Percentiles rank a stretch among this genome's conserved stretches.
phyloP scores from a whole-genome alignment of 2,329 filamentous ascomycete genomes.

The Cytospora paraplurivora region DNA sequence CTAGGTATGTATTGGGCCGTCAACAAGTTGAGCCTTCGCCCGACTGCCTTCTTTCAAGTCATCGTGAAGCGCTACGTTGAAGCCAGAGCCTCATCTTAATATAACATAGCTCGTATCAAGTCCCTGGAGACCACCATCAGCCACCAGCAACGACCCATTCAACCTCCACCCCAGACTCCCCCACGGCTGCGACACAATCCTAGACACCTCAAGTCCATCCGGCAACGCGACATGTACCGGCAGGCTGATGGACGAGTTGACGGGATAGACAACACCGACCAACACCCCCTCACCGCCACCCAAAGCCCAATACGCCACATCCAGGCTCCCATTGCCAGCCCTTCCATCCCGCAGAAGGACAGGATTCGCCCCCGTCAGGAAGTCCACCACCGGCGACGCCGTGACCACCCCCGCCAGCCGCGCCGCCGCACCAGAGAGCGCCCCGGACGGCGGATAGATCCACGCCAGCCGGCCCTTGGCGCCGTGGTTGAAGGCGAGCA shows the following conservation, averaged over 20 bases:
- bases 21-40: too few relatives aligned
- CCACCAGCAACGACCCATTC: constrained; percentile 24
- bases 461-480: constrained; percentile 47
- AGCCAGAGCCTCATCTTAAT: constrained; percentile 3
- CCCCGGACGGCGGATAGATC: constrained; percentile 46
- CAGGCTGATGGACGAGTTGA: constrained; percentile 31
- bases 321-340: constrained; percentile 33
- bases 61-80: too few relatives aligned
- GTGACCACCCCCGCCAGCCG: constrained; percentile 43
- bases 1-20: too few relatives aligned
- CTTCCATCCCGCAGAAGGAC: constrained; percentile 31
- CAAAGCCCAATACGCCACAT: constrained; percentile 42
- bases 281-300: constrained; percentile 35
- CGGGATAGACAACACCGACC: constrained; percentile 43
- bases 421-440: constrained; percentile 44
- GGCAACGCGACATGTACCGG: constrained; percentile 31
- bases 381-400: constrained; percentile 40
- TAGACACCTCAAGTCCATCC: constrained; percentile 22
- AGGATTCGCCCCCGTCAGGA: constrained; percentile 40
- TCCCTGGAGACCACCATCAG: constrained; percentile 13
- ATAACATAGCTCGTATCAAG: constrained; percentile 27
- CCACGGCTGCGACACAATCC: constrained; percentile 34
- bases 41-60: too few relatives aligned
- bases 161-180: constrained; percentile 35
- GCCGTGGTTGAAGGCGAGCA: constrained; percentile 49